These are phyloP conservation scores for Syzygium malaccense DNA, from an alignment of 441 rosid genomes.

Conservation along the genomic window DNA sequence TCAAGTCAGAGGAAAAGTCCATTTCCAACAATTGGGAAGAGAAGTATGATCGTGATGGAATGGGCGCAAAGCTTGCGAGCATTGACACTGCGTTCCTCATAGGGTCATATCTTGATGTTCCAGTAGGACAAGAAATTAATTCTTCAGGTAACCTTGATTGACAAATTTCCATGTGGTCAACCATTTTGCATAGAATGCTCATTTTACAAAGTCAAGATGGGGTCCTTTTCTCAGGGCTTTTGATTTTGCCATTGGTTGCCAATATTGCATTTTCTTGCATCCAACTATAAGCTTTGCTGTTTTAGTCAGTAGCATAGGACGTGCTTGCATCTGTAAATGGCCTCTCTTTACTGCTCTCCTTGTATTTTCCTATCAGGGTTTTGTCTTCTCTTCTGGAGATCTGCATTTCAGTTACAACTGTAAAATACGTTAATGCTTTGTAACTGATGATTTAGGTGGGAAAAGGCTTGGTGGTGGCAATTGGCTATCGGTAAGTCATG, in stretches of 20 bases:
- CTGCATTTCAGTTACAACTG: background rate
- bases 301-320: background rate
- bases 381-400: background rate
- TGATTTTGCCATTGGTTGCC: background rate
- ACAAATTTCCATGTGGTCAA: background rate
- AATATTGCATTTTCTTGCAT: background rate
- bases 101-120: constrained; percentile 85
- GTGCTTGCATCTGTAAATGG: background rate
- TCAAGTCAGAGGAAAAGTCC: constrained; percentile 82
- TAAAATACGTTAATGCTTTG: background rate
- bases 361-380: background rate
- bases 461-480: constrained; percentile 79
- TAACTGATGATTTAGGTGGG: constrained; percentile 45
- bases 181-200: background rate
- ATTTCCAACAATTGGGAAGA: constrained; percentile 67
- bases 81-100: constrained; percentile 55
- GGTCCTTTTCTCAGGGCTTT: background rate
- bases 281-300: background rate
- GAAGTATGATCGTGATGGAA: constrained; percentile 61
- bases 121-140: constrained; percentile 82
- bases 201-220: background rate
- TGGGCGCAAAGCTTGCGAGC: constrained; percentile 37
- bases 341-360: background rate
- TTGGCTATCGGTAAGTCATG: constrained; percentile 97
- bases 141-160: constrained; percentile 59